Percentiles rank a stretch among this genome's conserved stretches.
These are phyloP conservation scores for Stephania japonica DNA, from an alignment of 164 flowering plant species.

Conservation along the genomic window DNA sequence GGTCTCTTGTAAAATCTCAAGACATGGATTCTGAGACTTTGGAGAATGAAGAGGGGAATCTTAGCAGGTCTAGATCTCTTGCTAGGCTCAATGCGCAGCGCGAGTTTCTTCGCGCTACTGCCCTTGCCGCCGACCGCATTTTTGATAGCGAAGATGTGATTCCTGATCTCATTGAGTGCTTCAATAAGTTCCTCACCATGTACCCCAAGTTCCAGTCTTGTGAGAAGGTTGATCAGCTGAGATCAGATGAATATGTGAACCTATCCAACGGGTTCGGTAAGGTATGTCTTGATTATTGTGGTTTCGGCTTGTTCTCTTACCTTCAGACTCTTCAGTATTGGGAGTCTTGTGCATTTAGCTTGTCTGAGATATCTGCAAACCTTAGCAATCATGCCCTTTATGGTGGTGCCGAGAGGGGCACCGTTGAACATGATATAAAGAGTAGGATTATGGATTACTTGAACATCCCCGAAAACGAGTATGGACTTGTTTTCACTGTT, in stretches of 20 bases:
- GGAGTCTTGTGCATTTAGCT: conserved; percentile 57
- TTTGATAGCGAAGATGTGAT: conserved; percentile 41
- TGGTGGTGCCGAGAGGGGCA: conserved; percentile 63
- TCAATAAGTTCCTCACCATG: conserved; percentile 61
- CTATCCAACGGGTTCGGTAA: conserved; percentile 29
- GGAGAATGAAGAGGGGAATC: conserved; percentile 32
- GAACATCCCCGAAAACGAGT: conserved; percentile 74
- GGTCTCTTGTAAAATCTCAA: conserved; percentile 63
- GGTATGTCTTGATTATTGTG: conserved; percentile 80
- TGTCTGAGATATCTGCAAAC: conserved; percentile 63
- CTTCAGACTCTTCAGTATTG: conserved; percentile 45
- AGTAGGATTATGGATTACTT: conserved; percentile 65
- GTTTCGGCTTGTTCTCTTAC: conserved; percentile 76
- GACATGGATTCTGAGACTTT: conserved; percentile 45
- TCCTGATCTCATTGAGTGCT: conserved; percentile 39
- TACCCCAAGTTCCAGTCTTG: conserved; percentile 62
- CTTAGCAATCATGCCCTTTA: conserved; percentile 53
- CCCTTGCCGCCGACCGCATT: conserved; percentile 52
- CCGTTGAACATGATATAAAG: conserved; percentile 48
- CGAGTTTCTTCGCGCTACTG: conserved; percentile 57
- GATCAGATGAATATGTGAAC: conserved; percentile 53
- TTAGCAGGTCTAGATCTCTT: conserved; percentile 54
- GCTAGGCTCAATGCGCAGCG: conserved; percentile 57
- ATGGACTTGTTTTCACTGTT: conserved; percentile 77
- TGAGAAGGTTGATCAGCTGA: conserved; percentile 58